These are phyloP conservation scores for Wickerhamiella domercqiae DNA, from an alignment of 805 yeast genomes.

Conservation along the genomic window DNA sequence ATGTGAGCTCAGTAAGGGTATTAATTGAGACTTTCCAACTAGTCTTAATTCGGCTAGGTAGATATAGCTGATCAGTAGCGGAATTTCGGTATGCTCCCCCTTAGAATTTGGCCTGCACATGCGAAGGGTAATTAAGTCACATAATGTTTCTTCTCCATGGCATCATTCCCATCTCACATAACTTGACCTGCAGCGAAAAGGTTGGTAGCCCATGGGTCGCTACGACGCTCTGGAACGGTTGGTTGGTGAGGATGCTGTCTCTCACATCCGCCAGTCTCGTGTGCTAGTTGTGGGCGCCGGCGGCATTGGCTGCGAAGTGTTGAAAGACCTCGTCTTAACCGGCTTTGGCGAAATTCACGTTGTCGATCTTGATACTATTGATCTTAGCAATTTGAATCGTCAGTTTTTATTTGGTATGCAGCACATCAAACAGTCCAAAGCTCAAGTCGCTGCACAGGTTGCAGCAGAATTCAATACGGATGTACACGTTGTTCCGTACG, in stretches of 20 bases:
- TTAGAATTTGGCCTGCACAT: not conserved
- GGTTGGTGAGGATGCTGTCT: slow-evolving; percentile 13
- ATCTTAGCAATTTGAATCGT: slow-evolving; percentile 78
- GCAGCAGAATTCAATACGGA: slow-evolving; percentile 57
- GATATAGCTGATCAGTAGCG: no score
- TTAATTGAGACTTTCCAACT: no score
- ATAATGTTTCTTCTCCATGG: not conserved
- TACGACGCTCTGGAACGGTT: slow-evolving; percentile 10
- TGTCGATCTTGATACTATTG: slow-evolving; percentile 89
- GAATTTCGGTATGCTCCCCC: no score
- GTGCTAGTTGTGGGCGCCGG: slow-evolving; percentile 96
- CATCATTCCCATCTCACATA: not conserved
- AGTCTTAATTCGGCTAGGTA: no score
- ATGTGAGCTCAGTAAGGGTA: no score
- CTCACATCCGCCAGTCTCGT: slow-evolving; percentile 9
- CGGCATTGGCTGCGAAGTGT: slow-evolving; percentile 99
- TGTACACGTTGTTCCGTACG: slow-evolving; percentile 61
- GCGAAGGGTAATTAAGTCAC: not conserved
- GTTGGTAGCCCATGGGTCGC: slow-evolving; percentile 2
- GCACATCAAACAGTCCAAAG: slow-evolving; percentile 80
- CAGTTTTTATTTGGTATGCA: slow-evolving; percentile 82
- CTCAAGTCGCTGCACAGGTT: slow-evolving; percentile 69
- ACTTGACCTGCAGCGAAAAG: no score
- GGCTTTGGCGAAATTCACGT: slow-evolving; percentile 32
- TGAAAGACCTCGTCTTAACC: slow-evolving; percentile 93